These are phyloP conservation scores for Xanthoceras sorbifolium DNA, from an alignment of 345 rosid genomes.

Conservation along the genomic window DNA sequence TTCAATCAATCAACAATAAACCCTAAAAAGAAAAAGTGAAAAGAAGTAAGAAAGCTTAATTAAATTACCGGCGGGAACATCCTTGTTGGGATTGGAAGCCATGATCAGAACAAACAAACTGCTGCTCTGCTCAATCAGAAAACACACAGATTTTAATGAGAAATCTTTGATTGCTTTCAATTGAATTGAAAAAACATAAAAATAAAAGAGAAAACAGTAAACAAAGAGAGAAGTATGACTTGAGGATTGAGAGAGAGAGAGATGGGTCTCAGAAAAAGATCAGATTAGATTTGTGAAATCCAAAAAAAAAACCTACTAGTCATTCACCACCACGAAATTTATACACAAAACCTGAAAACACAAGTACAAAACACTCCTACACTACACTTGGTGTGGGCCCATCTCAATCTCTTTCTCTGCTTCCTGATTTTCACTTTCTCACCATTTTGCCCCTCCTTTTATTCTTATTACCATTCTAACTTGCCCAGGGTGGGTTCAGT, in stretches of 20 bases:
- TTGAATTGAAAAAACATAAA: neutral
- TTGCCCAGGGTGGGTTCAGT: neutral
- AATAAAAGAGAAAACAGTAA: neutral
- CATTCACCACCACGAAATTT: slow-evolving; percentile 11
- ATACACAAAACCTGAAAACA: neutral
- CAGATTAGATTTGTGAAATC: neutral
- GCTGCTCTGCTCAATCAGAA: slow-evolving; percentile 18
- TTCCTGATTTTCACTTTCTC: neutral
- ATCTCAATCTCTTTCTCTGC: slow-evolving; percentile 23
- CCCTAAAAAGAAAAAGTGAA: neutral
- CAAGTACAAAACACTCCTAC: neutral
- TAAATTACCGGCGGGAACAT: slow-evolving; percentile 54
- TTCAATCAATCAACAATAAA: neutral
- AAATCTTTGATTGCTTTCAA: neutral
- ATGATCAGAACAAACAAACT: slow-evolving; percentile 35
- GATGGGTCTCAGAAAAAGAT: neutral
- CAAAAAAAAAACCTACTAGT: neutral
- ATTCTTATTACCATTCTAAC: neutral
- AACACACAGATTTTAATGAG: neutral
- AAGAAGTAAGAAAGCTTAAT: neutral
- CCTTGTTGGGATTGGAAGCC: slow-evolving; percentile 67
- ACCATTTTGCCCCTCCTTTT: neutral
- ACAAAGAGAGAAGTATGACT: neutral
- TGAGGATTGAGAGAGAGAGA: neutral
- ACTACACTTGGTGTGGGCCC: slow-evolving; percentile 24